Base-by-base conservation (phyloP, 148 eudicot genomes). In the Beta vulgaris region DNA sequence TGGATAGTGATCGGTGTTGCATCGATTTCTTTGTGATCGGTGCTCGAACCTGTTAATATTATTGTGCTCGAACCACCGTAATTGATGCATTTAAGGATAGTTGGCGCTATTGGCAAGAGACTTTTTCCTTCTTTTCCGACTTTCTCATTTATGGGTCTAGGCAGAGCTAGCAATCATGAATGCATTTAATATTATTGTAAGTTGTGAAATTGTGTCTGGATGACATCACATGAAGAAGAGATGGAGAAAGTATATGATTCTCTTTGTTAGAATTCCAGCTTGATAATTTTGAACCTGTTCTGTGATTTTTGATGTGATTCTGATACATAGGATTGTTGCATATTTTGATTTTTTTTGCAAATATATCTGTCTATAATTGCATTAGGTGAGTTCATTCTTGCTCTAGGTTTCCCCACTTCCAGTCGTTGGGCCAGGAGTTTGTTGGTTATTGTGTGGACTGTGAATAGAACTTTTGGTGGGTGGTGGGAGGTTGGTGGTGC, bases 351-450 rank as follows among this genome's bases (percentile, higher is more conserved):
- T 69, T 21, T 2, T 48, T 73, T 46, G 64, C 26, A 18, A 36
- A 2, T 72, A 5, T 26, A 0, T 31, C 8, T 31, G 23, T 58
- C 0, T 44, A 19, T 42, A 59, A 16, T 39, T 10, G 68, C 69
- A 46, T 60, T 6, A 61, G 25, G 36, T 32, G 31, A 58, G 28
- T 21, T 42, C 19, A 16, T 9, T 9, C 63, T 42, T 60, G n/a
- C 46, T 57, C 7, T 42, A 29, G 68, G 46, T 55, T 73, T 72
- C 39, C 51, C 68, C 51, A 59, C 49, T 42, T 44, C 15, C 39
- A 73, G 40, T 32, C 69, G 2, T 49, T 7, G 7, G 48, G 69
- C 44, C 69, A 66, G 7, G 28, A 28, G 44, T 0, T 60, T 54
- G 37, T 40, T 48, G 65, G 35, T 40, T 12, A 15, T 40, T 58